Conservation (phyloP, 139 green algal species). For the Dunaliella sp. region DNA sequence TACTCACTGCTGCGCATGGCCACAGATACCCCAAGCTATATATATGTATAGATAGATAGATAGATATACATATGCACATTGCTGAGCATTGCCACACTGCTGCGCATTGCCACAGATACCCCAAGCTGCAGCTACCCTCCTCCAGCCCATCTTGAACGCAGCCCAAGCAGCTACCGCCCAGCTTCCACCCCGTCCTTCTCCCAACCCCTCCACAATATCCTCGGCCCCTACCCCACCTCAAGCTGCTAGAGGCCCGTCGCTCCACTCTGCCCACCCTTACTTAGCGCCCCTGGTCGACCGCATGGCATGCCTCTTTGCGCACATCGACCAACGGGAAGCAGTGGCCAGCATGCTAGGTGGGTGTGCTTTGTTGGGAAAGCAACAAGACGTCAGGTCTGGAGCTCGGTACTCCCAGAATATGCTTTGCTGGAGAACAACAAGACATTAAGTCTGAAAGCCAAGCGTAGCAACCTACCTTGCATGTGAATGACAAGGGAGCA, state of each 20-base stretch:
- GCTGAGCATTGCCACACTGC: no score
- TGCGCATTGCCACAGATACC: no score
- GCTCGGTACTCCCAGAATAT: no score
- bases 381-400: no score
- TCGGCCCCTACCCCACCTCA: not conserved
- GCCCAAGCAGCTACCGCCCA: constrained; percentile 34
- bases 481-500: no score
- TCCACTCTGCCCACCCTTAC: not conserved
- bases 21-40: no score
- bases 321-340: constrained; percentile 23
- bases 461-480: no score
- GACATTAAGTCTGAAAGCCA: no score
- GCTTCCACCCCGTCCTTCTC: constrained; percentile 45
- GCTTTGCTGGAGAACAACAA: no score
- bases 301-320: constrained; percentile 44
- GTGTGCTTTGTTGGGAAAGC: not conserved
- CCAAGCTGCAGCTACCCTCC: not conserved
- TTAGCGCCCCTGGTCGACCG: constrained; percentile 51
- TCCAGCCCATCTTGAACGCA: constrained; percentile 6
- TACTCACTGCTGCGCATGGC: no score
- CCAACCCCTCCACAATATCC: constrained; percentile 26
- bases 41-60: no score
- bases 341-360: constrained; percentile 41
- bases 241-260: not conserved
- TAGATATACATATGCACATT: no score